Conservation (phyloP, 805 yeast species). For the Wickerhamomyces chaumierensis region DNA sequence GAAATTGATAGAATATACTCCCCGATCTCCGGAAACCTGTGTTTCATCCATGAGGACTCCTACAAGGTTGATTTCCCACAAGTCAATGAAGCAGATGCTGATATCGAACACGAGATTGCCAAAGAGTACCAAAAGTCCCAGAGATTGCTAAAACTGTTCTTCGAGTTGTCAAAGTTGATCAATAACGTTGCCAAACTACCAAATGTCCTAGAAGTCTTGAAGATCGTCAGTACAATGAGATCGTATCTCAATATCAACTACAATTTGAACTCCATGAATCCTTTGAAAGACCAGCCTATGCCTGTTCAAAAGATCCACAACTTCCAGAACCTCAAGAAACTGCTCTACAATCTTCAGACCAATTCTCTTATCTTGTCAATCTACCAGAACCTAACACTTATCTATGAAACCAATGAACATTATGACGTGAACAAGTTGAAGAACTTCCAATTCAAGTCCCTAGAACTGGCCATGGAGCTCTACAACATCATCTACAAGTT, state of each 20-base stretch:
- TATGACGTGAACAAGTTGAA: conserved; percentile 7
- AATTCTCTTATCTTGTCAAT: conserved; percentile 10
- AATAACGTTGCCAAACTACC: conserved; percentile 11
- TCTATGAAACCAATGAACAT: conserved; percentile 11
- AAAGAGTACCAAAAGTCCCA: conserved; percentile 11
- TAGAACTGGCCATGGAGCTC: conserved; percentile 5
- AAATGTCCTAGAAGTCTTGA: conserved; percentile 9
- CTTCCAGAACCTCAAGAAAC: conserved; percentile 7
- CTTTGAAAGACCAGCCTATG: neutral
- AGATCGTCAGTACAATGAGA: conserved; percentile 8
- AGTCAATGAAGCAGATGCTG: neutral
- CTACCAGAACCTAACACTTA: conserved; percentile 11
- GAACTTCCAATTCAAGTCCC: conserved; percentile 2
- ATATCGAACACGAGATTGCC: conserved; percentile 7
- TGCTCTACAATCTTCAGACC: conserved; percentile 10
- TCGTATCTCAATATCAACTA: conserved; percentile 11
- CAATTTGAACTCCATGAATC: conserved; percentile 3
- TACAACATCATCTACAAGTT: conserved; percentile 9
- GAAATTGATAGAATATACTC: conserved; percentile 14
- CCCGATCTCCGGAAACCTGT: conserved; percentile 14
- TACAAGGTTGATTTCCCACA: conserved; percentile 12
- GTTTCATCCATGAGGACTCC: conserved; percentile 12
- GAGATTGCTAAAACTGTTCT: conserved; percentile 8
- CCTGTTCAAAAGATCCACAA: conserved; percentile 3
- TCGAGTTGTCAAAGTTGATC: conserved; percentile 11